A percentile compares a stretch with the other conserved stretches of the same genome.
phyloP scores from a whole-genome alignment of 2,329 filamentous ascomycete species.

The Ramichloridium luteum region DNA sequence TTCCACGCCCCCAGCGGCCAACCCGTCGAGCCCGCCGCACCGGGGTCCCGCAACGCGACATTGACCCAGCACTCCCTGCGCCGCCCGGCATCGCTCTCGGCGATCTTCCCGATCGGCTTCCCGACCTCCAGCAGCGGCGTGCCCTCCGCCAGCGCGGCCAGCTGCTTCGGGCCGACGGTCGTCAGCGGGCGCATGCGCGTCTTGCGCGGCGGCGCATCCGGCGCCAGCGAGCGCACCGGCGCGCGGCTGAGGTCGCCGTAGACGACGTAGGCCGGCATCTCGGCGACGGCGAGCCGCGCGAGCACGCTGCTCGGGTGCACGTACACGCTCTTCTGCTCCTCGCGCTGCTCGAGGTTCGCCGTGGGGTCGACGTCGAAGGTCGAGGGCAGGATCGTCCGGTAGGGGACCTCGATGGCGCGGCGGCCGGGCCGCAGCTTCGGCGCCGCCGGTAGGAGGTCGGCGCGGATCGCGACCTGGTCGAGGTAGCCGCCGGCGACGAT shows the following conservation, averaged over 20 bases:
- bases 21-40: constrained; percentile 6
- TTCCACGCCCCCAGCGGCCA: constrained; percentile 60
- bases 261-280: constrained; percentile 77
- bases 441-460: constrained; percentile 64
- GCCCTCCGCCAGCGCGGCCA: constrained; percentile 67
- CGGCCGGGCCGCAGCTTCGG: constrained; percentile 50
- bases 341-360: constrained; percentile 27
- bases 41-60: constrained; percentile 46
- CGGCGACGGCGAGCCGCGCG: constrained; percentile 51
- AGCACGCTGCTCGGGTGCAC: constrained; percentile 79
- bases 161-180: constrained; percentile 60
- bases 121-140: constrained; percentile 75
- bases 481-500: constrained; percentile 88
- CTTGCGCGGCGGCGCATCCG: constrained; percentile 46
- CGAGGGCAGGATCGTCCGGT: constrained; percentile 69
- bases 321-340: constrained; percentile 59
- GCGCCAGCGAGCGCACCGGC: constrained; percentile 28
- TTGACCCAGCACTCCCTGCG: constrained; percentile 72
- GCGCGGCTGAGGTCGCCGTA: constrained; percentile 75
- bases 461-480: constrained; percentile 85
- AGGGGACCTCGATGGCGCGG: constrained; percentile 85
- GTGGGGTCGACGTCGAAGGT: constrained; percentile 23
- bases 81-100: constrained; percentile 35
- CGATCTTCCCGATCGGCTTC: constrained; percentile 80
- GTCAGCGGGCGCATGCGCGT: constrained; percentile 84